These are phyloP conservation scores for Ormosia emarginata DNA, from an alignment of 306 rosid genomes.

Conservation along the genomic window DNA sequence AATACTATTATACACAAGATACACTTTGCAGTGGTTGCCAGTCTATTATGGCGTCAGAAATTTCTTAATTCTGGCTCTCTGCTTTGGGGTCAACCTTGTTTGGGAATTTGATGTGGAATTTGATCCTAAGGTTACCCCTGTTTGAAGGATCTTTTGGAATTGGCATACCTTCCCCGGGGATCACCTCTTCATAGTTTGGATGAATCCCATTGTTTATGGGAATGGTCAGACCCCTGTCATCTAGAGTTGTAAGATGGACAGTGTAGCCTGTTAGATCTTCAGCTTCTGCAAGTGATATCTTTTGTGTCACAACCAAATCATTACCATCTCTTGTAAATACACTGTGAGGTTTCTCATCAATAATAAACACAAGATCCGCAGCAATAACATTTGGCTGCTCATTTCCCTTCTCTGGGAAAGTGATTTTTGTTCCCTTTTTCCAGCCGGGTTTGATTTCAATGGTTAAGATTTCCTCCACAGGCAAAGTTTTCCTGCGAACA, in stretches of 20 bases:
- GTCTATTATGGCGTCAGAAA: constrained; percentile 28
- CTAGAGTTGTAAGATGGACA: constrained; percentile 55
- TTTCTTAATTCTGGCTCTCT: constrained; percentile 53
- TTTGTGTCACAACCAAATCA: constrained; percentile 61
- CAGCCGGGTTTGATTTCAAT: constrained; percentile 93
- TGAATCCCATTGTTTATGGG: constrained; percentile 50
- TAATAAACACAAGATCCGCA: constrained; percentile 71
- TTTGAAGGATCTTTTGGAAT: constrained; percentile 68
- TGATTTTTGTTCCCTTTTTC: constrained; percentile 94
- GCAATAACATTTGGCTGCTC: constrained; percentile 67
- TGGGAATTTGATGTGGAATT: constrained; percentile 60
- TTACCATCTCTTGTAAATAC: constrained; percentile 80
- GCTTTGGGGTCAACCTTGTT: constrained; percentile 44
- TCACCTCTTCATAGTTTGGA: constrained; percentile 69
- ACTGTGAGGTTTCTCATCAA: constrained; percentile 85
- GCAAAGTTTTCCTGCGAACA: constrained; percentile 54
- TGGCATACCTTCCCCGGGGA: constrained; percentile 84
- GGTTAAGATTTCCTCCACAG: constrained; percentile 77
- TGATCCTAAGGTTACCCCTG: constrained; percentile 79
- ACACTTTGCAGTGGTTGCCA: constrained; percentile 3
- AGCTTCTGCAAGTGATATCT: constrained; percentile 59
- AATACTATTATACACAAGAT: constrained; percentile 18
- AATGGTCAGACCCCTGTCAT: constrained; percentile 66
- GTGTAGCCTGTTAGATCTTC: constrained; percentile 64
- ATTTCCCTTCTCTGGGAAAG: constrained; percentile 85